A percentile compares a stretch with the other conserved stretches of the same genome.
These are phyloP conservation scores for Saccharomycopsis fibuligera DNA, from an alignment of 805 yeast species.

Conservation along the genomic window DNA sequence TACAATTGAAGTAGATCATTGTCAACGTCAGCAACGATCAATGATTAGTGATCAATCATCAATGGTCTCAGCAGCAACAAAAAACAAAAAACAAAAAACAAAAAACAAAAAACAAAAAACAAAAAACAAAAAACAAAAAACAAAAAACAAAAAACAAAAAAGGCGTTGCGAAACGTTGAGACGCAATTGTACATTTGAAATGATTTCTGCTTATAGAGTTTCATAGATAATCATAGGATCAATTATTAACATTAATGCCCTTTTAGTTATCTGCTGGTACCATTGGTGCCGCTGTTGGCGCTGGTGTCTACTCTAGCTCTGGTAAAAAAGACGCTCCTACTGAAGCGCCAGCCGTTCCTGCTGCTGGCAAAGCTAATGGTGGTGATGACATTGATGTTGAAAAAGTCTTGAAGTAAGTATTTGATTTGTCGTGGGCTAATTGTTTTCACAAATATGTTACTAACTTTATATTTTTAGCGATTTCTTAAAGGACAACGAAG, in stretches of 20 bases:
- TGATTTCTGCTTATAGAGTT: too few relatives aligned
- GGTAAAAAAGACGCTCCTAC: constrained; percentile 23
- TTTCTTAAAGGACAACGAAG: constrained; percentile 26
- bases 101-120: too few relatives aligned
- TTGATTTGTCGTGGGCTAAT: constrained; percentile 1
- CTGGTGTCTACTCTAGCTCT: constrained; percentile 25
- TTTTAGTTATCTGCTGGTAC: constrained; percentile 30
- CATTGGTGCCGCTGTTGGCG: constrained; percentile 29
- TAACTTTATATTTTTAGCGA: constrained; percentile 23
- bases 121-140: too few relatives aligned
- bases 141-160: too few relatives aligned
- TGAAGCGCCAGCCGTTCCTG: constrained; percentile 24
- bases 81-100: too few relatives aligned
- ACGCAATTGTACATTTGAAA: too few relatives aligned
- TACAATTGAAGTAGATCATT: too few relatives aligned
- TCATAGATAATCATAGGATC: too few relatives aligned
- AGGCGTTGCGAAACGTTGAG: too few relatives aligned
- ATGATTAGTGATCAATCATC: too few relatives aligned
- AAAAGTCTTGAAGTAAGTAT: constrained; percentile 28
- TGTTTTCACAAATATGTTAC: neutral
- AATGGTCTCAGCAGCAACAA: too few relatives aligned
- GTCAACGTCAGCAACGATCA: too few relatives aligned
- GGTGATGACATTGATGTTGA: constrained; percentile 30
- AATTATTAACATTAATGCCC: constrained; percentile 1
- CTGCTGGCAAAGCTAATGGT: constrained; percentile 24